Evolutionary conservation across 169 alveolate genomes (phyloP), one percentile per base, ranked within the genome.

Genomic region (Plasmodium gallinaceum): DNA sequence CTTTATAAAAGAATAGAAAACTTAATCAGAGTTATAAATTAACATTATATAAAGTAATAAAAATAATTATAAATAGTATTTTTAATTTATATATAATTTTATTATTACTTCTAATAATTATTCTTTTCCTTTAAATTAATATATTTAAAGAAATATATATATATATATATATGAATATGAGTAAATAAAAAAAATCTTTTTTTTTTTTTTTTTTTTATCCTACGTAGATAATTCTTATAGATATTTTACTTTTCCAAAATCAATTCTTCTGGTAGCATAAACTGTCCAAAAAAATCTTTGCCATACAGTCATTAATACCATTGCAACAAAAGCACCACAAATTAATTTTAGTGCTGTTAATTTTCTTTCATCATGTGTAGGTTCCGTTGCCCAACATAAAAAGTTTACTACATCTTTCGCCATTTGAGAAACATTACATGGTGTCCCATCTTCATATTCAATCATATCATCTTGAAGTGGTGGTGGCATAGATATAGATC

Each of bases 401-500:
- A 95, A 95, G 83, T 88, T 94, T 45, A 92, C 97, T 16, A 95
- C 98, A 80, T 95, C 98, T 88, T 95, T 95, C 2, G 98, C 96
- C 99, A 98, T 98, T 93, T 98, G 98, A 7, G 99, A 98, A 26
- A 98, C 98, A 32, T 98, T 97, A 48, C 98, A 97, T 5, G 99
- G 99, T 9, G 99, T 97, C 43, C 99, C 99, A 92, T 98, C 99
- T 66, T 97, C 99, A 88, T 95, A 98, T 86, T 98, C 99, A 66
- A 98, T 92, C 98, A 98, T 96, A 45, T 99, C 99, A 89, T 98
- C 99, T 94, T 95, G 97, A 43, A 98, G 98, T 64, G 99, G 98
- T 32, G 99, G 98, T 9, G 99, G 98, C 99, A 98, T 98, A 58
- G 99, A 98, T 78, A 98, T 97, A 62, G 99, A 98, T 95, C 98